phyloP scores from a whole-genome alignment of 306 rosid genomes.

The Glycyrrhiza uralensis region DNA sequence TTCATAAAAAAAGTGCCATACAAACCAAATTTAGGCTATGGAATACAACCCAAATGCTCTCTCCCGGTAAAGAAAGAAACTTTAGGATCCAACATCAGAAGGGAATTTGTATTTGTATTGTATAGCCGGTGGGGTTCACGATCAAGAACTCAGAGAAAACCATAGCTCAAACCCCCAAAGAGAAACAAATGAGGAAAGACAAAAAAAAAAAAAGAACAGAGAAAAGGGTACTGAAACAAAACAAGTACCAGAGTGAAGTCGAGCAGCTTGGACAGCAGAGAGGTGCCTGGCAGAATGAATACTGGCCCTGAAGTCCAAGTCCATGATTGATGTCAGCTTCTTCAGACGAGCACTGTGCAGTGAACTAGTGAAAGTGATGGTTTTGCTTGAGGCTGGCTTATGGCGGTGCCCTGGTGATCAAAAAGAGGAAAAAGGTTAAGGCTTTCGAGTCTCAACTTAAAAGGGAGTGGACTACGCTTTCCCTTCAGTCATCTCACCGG shows the following conservation, averaged over 20 bases:
- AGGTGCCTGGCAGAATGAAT: constrained; percentile 50
- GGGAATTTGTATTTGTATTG: too few relatives aligned
- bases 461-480: neutral
- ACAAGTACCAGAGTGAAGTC: constrained; percentile 64
- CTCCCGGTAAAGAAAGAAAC: neutral
- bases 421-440: neutral
- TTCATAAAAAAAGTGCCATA: constrained; percentile 1
- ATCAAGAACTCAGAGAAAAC: neutral
- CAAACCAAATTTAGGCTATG: neutral
- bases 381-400: constrained; percentile 13
- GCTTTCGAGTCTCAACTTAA: neutral
- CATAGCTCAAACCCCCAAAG: neutral
- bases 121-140: neutral
- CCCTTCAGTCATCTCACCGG: neutral
- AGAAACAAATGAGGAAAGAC: neutral
- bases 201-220: neutral
- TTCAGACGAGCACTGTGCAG: constrained; percentile 9
- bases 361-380: neutral
- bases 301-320: constrained; percentile 67
- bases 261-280: constrained; percentile 61
- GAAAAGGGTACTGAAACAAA: neutral
- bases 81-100: neutral
- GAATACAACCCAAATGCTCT: constrained; percentile 1
- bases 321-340: constrained; percentile 51
- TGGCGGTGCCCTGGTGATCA: neutral